Base-by-base conservation (phyloP, 768 basidiomycete genomes). In the Termitomyces sp. region DNA sequence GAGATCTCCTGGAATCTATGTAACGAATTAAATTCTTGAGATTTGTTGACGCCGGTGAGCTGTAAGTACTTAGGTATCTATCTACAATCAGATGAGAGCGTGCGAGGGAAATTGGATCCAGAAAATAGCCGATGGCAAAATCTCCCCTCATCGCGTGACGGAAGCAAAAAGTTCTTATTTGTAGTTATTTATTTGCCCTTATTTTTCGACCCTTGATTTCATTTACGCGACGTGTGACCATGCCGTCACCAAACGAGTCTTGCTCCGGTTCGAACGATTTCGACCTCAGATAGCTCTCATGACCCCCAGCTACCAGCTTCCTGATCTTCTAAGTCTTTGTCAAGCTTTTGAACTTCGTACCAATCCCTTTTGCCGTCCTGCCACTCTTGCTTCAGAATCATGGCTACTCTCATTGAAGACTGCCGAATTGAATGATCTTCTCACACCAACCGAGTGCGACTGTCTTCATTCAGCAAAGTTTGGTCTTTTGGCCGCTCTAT, bases 401-500 rank as follows among this genome's bases (percentile, higher is more conserved):
- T 72, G 67, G 64, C 71, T 77, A 59, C 61, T 73, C 31, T 60
- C 62, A 4, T 56, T 63, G 56, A 63, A 62, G 63, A 67, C 51
- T 31, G 57, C 46, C 55, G 53, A 62, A 34, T 46, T 15, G 38
- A 48, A 32, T 48, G 51, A 63, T 51, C 58, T 68, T 52, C 69
- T 77, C 43, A 66, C 67, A 54, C 59, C 69, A 7, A 40, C 43
- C 34, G 77, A 78, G 60, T 71, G 69, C 6, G 63, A 63, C 11
- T 57, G 60, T 43, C 66, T 77, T 37, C 66, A 57, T 20, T 60
- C 73, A 10, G 67, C 66, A 25, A 78, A 77, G 66, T 63, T 72
- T 25, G 86, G 85, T 0, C 72, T 89, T 29, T 76, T 87, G 34
- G 84, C 83, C 1, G 76, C 84, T 1, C 76, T 86, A 1, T 86